Percentiles rank a stretch among this genome's conserved stretches.
Evolutionary conservation across 2,329 filamentous ascomycete species (phyloP).

Genomic region (Fusarium proliferatum): DNA sequence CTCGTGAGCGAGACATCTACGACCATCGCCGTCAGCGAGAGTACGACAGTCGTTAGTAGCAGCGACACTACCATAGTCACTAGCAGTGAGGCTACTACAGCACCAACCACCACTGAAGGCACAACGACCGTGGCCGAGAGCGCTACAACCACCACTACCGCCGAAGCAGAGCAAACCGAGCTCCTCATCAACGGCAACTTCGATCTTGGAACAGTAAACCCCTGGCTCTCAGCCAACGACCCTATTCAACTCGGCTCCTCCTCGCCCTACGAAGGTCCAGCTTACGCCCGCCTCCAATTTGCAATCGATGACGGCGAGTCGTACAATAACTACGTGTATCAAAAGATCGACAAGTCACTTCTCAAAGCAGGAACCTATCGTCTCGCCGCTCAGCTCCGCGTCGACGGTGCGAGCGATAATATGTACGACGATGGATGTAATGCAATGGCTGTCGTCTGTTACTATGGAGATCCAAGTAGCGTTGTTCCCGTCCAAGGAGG

Average conservation of each 20-base stretch:
- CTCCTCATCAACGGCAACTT: neutral
- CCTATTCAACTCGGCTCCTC: neutral
- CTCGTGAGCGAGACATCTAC: neutral
- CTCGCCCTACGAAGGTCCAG: accelerated
- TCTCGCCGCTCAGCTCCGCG: accelerated
- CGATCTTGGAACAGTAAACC: neutral
- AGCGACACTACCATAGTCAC: accelerated
- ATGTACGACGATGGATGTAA: neutral
- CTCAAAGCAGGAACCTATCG: neutral
- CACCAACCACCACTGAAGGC: neutral
- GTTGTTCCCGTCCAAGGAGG: neutral
- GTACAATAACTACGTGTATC: neutral
- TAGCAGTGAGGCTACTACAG: neutral
- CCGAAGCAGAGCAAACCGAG: neutral
- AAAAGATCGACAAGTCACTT: neutral
- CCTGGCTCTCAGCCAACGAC: neutral
- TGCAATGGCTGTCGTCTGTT: neutral
- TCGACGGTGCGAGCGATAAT: accelerated
- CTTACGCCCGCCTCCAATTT: neutral
- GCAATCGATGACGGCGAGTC: accelerated
- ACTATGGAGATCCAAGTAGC: neutral
- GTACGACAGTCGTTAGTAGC: accelerated
- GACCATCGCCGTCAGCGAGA: accelerated
- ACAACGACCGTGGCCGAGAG: neutral
- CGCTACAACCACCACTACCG: neutral